Evolutionary conservation across 2,329 filamentous ascomycete genomes (phyloP), one percentile per base, ranked within the genome.

Genomic region (Cordyceps farinosa): DNA sequence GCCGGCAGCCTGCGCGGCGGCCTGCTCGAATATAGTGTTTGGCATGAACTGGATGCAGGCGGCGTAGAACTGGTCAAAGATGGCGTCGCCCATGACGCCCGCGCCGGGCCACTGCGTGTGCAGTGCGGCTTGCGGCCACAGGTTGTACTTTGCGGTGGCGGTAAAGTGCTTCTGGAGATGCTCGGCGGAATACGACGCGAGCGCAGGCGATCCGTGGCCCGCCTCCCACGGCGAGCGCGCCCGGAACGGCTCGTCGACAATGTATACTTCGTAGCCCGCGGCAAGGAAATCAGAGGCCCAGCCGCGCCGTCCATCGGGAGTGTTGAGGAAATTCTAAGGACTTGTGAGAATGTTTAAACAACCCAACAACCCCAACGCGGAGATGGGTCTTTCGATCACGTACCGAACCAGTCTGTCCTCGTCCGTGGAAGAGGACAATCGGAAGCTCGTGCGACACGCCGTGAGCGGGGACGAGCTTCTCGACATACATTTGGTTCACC

Each of bases 401-500:
- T 69, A 75, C 77, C 58, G 70, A 76, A 29, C 77, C 78, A 3
- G 77, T 78, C 65, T 78, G 74, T 10, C 71, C 77, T 56, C 73
- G 71, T 27, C 79, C 80, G 47, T 80, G 77, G 54, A 81, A 76
- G 59, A 81, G 72, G 32, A 81, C 68, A 40, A 81, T 69, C 0
- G 79, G 78, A 40, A 64, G 68, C 3, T 65, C 48, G 52, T 69
- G 69, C 45, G 56, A 67, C 38, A 64, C 67, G 40, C 69, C 70
- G 10, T 53, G 30, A 6, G 68, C 64, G 15, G 80, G 79, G 7
- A 68, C 66, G 17, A 84, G 73, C 62, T 75, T 75, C 72, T 85
- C 83, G 34, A 84, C 80, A 66, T 85, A 84, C 75, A 84, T 82
- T 72, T 85, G 82, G 60, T 77, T 76, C 34, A 70, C 70, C 29